Evolutionary conservation across 148 eudicot genomes (phyloP).

Genomic region (Linanthus parryae): DNA sequence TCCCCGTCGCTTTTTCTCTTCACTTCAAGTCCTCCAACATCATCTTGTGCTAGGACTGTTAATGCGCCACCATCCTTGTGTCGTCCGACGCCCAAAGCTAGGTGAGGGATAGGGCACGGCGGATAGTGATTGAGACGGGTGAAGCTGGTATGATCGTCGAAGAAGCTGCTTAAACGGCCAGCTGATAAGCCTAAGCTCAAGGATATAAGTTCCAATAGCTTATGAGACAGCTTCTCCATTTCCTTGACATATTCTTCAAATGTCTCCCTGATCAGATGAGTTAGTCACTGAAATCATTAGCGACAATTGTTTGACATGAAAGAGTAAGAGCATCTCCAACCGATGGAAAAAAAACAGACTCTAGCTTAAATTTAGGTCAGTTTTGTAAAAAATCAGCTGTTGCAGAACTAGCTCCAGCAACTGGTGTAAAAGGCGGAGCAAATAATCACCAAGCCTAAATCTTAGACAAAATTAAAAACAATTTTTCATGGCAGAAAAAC

Average conservation of each 20-base stretch:
- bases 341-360: too few species aligned
- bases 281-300: too few species aligned
- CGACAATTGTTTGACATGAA: too few species aligned
- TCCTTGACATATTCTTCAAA: slow-evolving; percentile 26
- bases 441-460: too few species aligned
- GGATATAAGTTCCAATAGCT: slow-evolving; percentile 19
- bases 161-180: slow-evolving; percentile 7
- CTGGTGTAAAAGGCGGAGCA: too few species aligned
- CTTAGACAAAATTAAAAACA: too few species aligned
- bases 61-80: slow-evolving; percentile 44
- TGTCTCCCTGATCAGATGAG: slow-evolving; percentile 24
- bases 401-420: too few species aligned
- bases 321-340: too few species aligned
- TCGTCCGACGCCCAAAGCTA: slow-evolving; percentile 33
- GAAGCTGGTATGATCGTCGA: slow-evolving; percentile 25
- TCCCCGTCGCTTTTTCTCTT: slow-evolving; percentile 37
- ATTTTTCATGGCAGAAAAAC: too few species aligned
- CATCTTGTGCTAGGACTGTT: slow-evolving; percentile 41
- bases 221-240: slow-evolving; percentile 14
- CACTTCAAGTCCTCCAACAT: slow-evolving; percentile 43
- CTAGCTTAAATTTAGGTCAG: too few species aligned
- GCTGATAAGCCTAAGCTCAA: slow-evolving; percentile 23
- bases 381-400: too few species aligned
- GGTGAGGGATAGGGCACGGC: slow-evolving; percentile 35
- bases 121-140: slow-evolving; percentile 39